Base-by-base conservation (phyloP, 2,329 filamentous ascomycete species). In the Trichophyton benhamiae region DNA sequence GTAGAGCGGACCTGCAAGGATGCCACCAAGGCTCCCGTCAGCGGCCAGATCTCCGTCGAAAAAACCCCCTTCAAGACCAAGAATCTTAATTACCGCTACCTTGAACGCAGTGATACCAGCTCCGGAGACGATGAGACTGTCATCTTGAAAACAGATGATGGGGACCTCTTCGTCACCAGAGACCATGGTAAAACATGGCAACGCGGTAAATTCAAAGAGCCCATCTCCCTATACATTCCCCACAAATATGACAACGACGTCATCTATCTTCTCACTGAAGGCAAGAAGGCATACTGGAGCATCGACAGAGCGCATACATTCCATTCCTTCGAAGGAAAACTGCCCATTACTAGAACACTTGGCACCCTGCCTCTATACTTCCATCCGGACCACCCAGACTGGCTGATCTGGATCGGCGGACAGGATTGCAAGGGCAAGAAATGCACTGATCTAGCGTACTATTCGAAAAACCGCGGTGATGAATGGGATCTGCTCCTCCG, bases 101-200 rank as follows among this genome's bases (percentile, higher is more conserved):
- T 97, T 11, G 90, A 96, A 72, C 84, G 88, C 38, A 83, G 84
- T 57, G 84, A 85, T 9, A 80, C 80, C 15, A 87, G 82, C 67
- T 76, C 73, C 2, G 82, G 81, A 7, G 77, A 79, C 13, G 89
- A 92, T 67, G 92, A 97, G 75, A 92, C 85, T 0, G 75, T 87
- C 57, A 76, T 87, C 63, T 79, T 86, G 79, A 81, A 78, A 63
- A 86, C 78, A 59, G 75, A 80, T 63, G 73, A 80, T 57, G 76
- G 81, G 11, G 78, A 85, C 58, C 80, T 95, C 17, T 91, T 81
- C 74, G 80, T 95, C 61, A 88, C 89, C 0, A 83, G 85, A 60
- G 85, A 99, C 70, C 92, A 96, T 69, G 94, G 94, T 69, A 95
- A 95, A 76, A 85, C 76, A 1, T 99, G 94, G 92, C 77, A 84